Percentiles rank a stretch among this genome's conserved stretches.
These are phyloP conservation scores for Diatrype stigma DNA, from an alignment of 2,329 filamentous ascomycete species.

Conservation along the genomic window DNA sequence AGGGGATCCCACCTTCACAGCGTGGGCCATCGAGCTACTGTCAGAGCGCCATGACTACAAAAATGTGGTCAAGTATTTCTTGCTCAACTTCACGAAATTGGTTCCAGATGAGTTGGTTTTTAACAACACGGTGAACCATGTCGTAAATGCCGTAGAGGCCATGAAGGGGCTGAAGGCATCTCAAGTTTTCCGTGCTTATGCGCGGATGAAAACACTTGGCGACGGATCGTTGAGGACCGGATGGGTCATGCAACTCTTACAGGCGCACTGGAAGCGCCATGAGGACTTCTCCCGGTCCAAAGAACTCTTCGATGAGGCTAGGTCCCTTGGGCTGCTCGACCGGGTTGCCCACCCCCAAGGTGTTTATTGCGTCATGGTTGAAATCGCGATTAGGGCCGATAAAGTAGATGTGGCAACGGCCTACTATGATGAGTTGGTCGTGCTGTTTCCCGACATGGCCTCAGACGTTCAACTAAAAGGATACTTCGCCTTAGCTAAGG, in stretches of 20 bases:
- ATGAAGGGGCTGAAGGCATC: conserved; percentile 23
- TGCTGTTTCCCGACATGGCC: conserved; percentile 19
- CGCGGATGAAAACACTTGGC: conserved; percentile 16
- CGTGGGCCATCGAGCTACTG: conserved; percentile 29
- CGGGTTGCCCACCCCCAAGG: conserved; percentile 22
- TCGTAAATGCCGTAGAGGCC: conserved; percentile 29
- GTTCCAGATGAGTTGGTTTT: conserved; percentile 15
- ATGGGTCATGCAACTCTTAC: conserved; percentile 35
- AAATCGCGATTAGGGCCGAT: conserved; percentile 34
- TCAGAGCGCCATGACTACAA: conserved; percentile 26
- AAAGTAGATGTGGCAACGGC: conserved; percentile 25
- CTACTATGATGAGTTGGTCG: conserved; percentile 24
- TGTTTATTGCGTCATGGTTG: conserved; percentile 36
- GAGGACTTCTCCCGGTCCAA: conserved; percentile 20
- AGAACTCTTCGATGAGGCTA: conserved; percentile 24
- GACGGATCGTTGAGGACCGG: conserved; percentile 21
- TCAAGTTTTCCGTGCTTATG: conserved; percentile 26
- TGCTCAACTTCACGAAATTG: conserved; percentile 27
- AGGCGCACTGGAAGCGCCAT: conserved; percentile 29
- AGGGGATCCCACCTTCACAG: conserved; percentile 20
- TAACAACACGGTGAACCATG: conserved; percentile 23
- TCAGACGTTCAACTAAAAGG: conserved; percentile 32
- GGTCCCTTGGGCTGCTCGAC: conserved; percentile 18
- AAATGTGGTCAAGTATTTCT: conserved; percentile 30
- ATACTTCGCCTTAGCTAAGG: conserved; percentile 32